These are phyloP conservation scores for Metschnikowia shivogae DNA, from an alignment of 805 yeast genomes.

Conservation along the genomic window DNA sequence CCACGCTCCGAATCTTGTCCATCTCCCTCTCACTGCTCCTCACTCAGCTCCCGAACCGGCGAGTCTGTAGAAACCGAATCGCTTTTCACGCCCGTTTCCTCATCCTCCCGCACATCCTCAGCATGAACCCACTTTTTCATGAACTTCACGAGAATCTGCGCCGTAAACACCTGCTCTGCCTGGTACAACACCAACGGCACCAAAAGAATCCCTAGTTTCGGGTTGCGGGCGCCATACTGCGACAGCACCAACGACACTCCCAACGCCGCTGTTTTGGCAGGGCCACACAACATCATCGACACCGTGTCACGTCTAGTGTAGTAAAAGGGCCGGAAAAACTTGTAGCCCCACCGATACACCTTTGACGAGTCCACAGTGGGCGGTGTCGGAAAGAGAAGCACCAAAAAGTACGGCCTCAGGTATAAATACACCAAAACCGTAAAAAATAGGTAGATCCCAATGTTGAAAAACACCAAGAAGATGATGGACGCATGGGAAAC, in stretches of 20 bases:
- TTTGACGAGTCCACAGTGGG: conserved; percentile 47
- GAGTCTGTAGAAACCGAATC: too few species aligned
- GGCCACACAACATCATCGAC: conserved; percentile 80
- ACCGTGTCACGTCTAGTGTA: conserved; percentile 70
- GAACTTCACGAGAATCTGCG: conserved; percentile 62
- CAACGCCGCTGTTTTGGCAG: conserved; percentile 89
- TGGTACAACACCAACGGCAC: conserved; percentile 85
- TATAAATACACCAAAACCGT: conserved; percentile 56
- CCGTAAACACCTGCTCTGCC: conserved; percentile 80
- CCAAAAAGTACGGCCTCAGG: conserved; percentile 58
- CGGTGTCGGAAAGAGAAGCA: conserved; percentile 36
- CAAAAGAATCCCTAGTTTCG: conserved; percentile 63
- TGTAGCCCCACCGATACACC: conserved; percentile 43
- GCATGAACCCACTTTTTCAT: conserved; percentile 67
- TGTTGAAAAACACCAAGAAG: conserved; percentile 76
- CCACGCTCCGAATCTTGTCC: too few species aligned
- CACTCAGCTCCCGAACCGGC: too few species aligned
- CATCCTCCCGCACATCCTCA: conserved; percentile 21
- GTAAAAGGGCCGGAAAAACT: conserved; percentile 58
- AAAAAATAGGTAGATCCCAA: conserved; percentile 75
- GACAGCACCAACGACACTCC: conserved; percentile 83
- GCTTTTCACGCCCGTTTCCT: conserved; percentile 11
- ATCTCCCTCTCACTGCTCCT: too few species aligned
- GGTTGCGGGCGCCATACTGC: conserved; percentile 64
- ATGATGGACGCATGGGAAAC: conserved; percentile 68